These are phyloP conservation scores for Pisolithus thermaeus DNA, from an alignment of 1,284 basidiomycete species.

Conservation along the genomic window DNA sequence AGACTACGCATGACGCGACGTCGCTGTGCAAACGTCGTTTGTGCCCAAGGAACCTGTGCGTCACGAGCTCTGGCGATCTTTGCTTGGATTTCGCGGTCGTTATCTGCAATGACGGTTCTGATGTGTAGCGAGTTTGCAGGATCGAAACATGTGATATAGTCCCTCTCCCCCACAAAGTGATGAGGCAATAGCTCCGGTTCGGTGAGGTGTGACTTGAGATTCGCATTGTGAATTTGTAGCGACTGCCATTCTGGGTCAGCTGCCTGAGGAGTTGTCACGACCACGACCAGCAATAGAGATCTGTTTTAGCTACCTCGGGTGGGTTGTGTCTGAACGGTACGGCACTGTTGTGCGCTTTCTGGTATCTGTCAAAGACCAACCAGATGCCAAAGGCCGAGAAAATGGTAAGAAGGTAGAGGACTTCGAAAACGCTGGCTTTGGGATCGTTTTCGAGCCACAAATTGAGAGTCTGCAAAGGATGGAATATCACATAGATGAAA, in stretches of 20 bases:
- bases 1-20: constrained; percentile 79
- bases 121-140: constrained; percentile 83
- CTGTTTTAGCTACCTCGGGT: constrained; percentile 49
- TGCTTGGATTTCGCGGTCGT: constrained; percentile 54
- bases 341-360: constrained; percentile 64
- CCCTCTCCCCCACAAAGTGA: constrained; percentile 43
- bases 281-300: neutral
- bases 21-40: constrained; percentile 72
- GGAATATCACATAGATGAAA: constrained; percentile 44
- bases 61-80: constrained; percentile 65
- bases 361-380: constrained; percentile 68
- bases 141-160: constrained; percentile 85
- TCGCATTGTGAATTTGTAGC: constrained; percentile 48
- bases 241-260: constrained; percentile 58
- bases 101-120: constrained; percentile 63
- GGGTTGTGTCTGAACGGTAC: constrained; percentile 53
- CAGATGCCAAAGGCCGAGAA: constrained; percentile 73
- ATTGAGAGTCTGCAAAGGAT: constrained; percentile 44
- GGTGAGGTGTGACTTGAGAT: constrained; percentile 56
- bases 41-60: constrained; percentile 70
- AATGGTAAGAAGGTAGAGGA: constrained; percentile 50
- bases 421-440: constrained; percentile 44
- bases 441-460: constrained; percentile 41
- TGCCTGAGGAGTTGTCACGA: constrained; percentile 25
- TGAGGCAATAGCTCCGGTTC: constrained; percentile 51